Conservation (phyloP, 2,329 filamentous ascomycete species). For the Colletotrichum siamense region DNA sequence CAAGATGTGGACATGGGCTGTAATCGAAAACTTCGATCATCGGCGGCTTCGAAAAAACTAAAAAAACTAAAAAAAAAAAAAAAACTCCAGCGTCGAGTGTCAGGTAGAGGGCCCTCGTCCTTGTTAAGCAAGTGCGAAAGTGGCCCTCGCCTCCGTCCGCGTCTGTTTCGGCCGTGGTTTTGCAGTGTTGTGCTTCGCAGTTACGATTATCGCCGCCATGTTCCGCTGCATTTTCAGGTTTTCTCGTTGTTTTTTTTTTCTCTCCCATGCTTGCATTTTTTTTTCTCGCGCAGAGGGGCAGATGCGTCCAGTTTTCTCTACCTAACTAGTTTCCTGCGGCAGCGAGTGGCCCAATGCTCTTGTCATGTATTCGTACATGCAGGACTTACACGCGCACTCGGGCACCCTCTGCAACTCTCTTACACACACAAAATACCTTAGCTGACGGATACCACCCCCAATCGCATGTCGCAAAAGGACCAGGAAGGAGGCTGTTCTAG, state of each 20-base stretch:
- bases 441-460: constrained; percentile 1
- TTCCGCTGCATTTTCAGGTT: neutral
- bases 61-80: neutral
- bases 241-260: neutral
- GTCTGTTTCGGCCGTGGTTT: constrained; percentile 8
- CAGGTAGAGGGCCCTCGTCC: neutral
- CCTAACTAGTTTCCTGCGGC: neutral
- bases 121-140: neutral
- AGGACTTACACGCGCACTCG: neutral
- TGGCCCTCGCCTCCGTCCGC: neutral
- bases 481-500: constrained; percentile 12
- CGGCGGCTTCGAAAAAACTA: neutral
- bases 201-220: constrained; percentile 13
- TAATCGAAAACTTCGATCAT: neutral
- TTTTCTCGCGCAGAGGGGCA: neutral
- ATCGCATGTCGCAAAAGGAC: neutral
- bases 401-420: neutral
- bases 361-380: neutral
- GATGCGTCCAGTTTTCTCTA: neutral
- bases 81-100: neutral
- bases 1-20: neutral
- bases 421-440: neutral
- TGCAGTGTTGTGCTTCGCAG: constrained; percentile 4
- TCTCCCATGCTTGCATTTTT: neutral
- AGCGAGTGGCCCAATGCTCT: neutral